A percentile compares a stretch with the other conserved stretches of the same genome.
Conservation (phyloP, 768 basidiomycete species). For the Sarcodon aspratus region DNA sequence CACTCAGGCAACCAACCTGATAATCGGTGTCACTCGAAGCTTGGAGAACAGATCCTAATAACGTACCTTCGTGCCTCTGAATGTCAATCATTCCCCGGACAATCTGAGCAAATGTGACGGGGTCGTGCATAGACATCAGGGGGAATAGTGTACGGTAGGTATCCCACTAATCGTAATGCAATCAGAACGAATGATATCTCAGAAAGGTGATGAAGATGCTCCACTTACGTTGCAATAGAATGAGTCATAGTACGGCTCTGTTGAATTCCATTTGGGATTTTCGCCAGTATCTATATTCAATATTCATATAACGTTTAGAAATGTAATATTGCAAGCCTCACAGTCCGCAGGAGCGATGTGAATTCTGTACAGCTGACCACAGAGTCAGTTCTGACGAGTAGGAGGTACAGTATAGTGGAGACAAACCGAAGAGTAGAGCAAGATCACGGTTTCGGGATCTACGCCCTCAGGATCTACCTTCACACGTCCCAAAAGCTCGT, state of each 20-base stretch:
- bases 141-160: conserved; percentile 54
- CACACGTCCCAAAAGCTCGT: conserved; percentile 42
- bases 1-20: conserved; percentile 60
- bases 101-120: conserved; percentile 43
- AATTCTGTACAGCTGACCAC: conserved; percentile 35
- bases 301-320: too few species aligned
- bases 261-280: conserved; percentile 52
- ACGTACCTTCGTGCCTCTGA: conserved; percentile 49
- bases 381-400: conserved; percentile 7
- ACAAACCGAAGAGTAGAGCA: conserved; percentile 43
- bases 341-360: conserved; percentile 59
- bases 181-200: background rate
- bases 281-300: conserved; percentile 41
- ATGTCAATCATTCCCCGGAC: conserved; percentile 60
- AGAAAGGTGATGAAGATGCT: background rate
- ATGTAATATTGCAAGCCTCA: conserved; percentile 17
- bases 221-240: conserved; percentile 54
- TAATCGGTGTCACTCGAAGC: background rate
- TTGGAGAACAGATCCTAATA: background rate
- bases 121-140: conserved; percentile 54
- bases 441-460: conserved; percentile 32
- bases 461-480: conserved; percentile 40
- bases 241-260: conserved; percentile 56
- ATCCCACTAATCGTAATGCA: conserved; percentile 37
- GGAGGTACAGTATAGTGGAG: conserved; percentile 15